Conservation (phyloP, 2,329 filamentous ascomycete genomes). For the Claviceps sp. region DNA sequence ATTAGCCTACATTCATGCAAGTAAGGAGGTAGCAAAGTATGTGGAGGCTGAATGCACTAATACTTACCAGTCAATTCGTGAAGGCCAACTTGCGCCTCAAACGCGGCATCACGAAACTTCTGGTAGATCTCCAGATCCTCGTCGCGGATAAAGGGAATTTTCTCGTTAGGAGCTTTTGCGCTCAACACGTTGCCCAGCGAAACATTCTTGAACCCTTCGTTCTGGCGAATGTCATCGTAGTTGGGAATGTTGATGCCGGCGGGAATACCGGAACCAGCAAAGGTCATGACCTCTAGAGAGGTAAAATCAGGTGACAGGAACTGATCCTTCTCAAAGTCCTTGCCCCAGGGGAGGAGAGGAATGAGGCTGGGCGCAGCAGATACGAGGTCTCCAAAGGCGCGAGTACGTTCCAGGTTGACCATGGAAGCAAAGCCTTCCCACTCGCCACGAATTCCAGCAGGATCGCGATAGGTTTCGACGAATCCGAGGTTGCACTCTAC, state of each 20-base stretch:
- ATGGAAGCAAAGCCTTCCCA: conserved; percentile 78
- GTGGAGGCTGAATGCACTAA: neutral
- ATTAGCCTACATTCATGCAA: conserved; percentile 7
- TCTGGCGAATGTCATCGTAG: conserved; percentile 68
- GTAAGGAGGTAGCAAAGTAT: too few relatives aligned
- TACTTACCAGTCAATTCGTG: conserved; percentile 58
- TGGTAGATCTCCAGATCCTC: conserved; percentile 66
- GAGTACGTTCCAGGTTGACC: conserved; percentile 83
- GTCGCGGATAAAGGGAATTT: conserved; percentile 76
- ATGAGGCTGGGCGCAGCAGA: conserved; percentile 71
- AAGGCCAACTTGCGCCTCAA: conserved; percentile 91
- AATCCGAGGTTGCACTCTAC: conserved; percentile 75
- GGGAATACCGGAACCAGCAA: conserved; percentile 51
- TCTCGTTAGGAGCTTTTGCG: conserved; percentile 84
- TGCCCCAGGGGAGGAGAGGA: conserved; percentile 74
- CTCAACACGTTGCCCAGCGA: conserved; percentile 86
- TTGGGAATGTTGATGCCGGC: conserved; percentile 58
- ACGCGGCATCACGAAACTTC: conserved; percentile 73
- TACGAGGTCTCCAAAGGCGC: conserved; percentile 76
- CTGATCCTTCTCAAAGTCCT: conserved; percentile 89
- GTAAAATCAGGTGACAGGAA: conserved; percentile 95
- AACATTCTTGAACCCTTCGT: conserved; percentile 82
- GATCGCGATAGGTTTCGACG: conserved; percentile 76
- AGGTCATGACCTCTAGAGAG: conserved; percentile 79
- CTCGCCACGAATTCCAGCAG: conserved; percentile 66